Evolutionary conservation across 805 yeast genomes (phyloP).

Genomic region (Metschnikowia noctiluminum): DNA sequence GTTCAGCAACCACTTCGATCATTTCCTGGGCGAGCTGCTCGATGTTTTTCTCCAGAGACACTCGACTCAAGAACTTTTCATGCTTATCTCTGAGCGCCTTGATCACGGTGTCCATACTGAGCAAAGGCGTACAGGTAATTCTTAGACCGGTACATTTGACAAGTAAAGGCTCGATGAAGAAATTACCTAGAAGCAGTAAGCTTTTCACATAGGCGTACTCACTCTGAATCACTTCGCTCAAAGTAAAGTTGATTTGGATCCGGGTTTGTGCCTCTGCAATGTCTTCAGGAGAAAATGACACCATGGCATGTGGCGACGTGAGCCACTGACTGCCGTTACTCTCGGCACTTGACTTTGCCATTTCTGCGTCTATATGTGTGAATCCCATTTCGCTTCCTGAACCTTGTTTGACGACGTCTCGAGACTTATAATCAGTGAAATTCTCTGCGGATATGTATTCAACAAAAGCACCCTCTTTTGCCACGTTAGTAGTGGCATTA

Average conservation of each 20-base stretch:
- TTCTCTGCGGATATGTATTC: too few species aligned
- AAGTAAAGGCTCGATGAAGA: slow-evolving; percentile 13
- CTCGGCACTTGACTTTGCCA: slow-evolving; percentile 3
- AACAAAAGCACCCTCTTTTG: too few species aligned
- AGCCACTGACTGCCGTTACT: slow-evolving; percentile 7
- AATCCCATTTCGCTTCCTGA: too few species aligned
- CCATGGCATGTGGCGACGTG: slow-evolving; percentile 9
- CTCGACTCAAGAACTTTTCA: slow-evolving; percentile 6
- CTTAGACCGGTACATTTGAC: slow-evolving; percentile 4
- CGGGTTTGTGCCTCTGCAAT: slow-evolving; percentile 2
- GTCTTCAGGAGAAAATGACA: slow-evolving; percentile 10
- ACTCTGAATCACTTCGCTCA: slow-evolving; percentile 10
- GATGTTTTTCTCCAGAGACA: background rate
- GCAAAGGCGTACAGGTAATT: slow-evolving; percentile 14
- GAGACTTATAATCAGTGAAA: too few species aligned
- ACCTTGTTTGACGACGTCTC: too few species aligned
- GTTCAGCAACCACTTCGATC: slow-evolving; percentile 73
- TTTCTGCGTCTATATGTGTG: background rate
- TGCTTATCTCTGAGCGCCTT: slow-evolving; percentile 7
- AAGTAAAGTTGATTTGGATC: slow-evolving; percentile 7
- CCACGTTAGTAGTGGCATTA: too few species aligned
- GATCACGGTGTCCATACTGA: slow-evolving; percentile 5
- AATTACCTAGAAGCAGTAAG: slow-evolving; percentile 11
- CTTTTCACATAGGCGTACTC: slow-evolving; percentile 11
- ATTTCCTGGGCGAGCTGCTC: slow-evolving; percentile 58